Evolutionary conservation across 345 rosid species (phyloP).

Genomic region (Nasturtium officinale): DNA sequence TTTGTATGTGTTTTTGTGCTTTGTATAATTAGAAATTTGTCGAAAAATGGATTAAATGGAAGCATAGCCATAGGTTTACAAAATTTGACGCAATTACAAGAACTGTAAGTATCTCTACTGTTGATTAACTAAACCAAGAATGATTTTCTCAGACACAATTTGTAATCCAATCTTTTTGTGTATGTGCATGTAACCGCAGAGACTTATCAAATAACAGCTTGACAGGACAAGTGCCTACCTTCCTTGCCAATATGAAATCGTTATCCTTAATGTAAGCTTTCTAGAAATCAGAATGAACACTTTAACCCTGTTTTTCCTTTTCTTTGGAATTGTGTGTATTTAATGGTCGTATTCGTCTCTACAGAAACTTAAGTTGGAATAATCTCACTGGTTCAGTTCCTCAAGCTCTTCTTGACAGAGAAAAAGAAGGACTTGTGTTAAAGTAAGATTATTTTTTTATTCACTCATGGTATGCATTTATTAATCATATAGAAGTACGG

Average conservation of each 20-base stretch:
- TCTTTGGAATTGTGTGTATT: too few relatives aligned
- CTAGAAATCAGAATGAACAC: neutral
- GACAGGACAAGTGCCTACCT: constrained; percentile 47
- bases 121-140: too few relatives aligned
- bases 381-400: constrained; percentile 49
- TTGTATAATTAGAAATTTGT: neutral
- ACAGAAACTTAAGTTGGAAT: constrained; percentile 50
- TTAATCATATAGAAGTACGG: too few relatives aligned
- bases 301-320: too few relatives aligned
- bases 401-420: constrained; percentile 35
- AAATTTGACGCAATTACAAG: too few relatives aligned
- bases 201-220: constrained; percentile 55
- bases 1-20: too few relatives aligned
- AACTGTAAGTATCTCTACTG: too few relatives aligned
- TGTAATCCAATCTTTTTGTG: neutral
- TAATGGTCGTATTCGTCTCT: neutral
- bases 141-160: too few relatives aligned
- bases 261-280: constrained; percentile 46
- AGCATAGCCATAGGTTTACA: too few relatives aligned
- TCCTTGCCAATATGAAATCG: constrained; percentile 40
- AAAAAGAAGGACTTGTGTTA: constrained; percentile 32
- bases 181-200: constrained; percentile 15
- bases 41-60: too few relatives aligned
- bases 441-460: constrained; percentile 27
- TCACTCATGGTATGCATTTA: too few relatives aligned